Conservation (phyloP, 495 filamentous ascomycete genomes). For the Trichoderma parareesei region DNA sequence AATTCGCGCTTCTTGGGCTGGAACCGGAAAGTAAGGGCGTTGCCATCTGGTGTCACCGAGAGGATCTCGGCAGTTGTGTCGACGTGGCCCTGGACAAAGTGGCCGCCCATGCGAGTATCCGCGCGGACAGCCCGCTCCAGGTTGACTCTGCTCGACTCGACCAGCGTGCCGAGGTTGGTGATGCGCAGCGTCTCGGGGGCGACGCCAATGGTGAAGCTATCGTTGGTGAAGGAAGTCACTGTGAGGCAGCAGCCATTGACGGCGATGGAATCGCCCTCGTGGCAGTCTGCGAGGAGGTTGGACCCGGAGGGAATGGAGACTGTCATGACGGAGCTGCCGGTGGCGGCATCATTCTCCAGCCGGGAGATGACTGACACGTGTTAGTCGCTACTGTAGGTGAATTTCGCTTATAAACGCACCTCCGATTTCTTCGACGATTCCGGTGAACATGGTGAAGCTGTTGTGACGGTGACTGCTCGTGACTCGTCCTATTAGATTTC, state of each 20-base stretch:
- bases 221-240: constrained; percentile 62
- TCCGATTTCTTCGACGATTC: constrained; percentile 90
- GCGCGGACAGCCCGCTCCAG: constrained; percentile 88
- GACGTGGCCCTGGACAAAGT: constrained; percentile 88
- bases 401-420: constrained; percentile 47
- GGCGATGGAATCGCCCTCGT: constrained; percentile 86
- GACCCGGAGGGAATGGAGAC: constrained; percentile 58
- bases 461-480: background rate
- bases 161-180: constrained; percentile 78
- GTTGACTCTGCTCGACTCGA: constrained; percentile 55
- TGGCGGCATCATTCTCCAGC: constrained; percentile 70
- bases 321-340: constrained; percentile 81
- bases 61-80: constrained; percentile 75
- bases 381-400: constrained; percentile 16
- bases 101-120: constrained; percentile 80
- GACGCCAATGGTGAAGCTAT: constrained; percentile 81
- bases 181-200: constrained; percentile 94
- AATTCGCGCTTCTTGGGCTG: constrained; percentile 57
- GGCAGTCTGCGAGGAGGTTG: constrained; percentile 68
- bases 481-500: background rate
- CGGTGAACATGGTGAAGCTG: constrained; percentile 75
- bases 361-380: constrained; percentile 61
- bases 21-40: constrained; percentile 80
- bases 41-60: constrained; percentile 65
- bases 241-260: constrained; percentile 91